These are phyloP conservation scores for Penicillium ochrochloron DNA, from an alignment of 495 filamentous ascomycete species.

Conservation along the genomic window DNA sequence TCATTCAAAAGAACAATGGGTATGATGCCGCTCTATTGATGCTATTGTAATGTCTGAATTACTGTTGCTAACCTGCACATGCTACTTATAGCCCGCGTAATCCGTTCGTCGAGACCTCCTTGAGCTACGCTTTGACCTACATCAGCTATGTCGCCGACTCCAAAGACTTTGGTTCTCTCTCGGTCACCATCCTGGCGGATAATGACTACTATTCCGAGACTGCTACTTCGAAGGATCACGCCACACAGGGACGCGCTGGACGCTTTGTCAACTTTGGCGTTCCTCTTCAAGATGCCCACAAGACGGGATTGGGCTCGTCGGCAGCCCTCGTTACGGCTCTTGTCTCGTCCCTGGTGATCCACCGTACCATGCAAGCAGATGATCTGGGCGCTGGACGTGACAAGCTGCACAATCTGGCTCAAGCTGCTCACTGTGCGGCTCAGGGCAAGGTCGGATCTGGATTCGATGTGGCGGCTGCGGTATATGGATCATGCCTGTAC, in stretches of 20 bases:
- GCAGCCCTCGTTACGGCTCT: constrained; percentile 94
- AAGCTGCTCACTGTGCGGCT: constrained; percentile 91
- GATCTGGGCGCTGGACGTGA: constrained; percentile 57
- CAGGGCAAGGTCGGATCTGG: constrained; percentile 96
- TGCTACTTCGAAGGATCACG: constrained; percentile 39
- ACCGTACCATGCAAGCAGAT: constrained; percentile 72
- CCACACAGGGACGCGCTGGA: constrained; percentile 27
- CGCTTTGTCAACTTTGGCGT: constrained; percentile 81
- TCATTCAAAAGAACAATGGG: constrained; percentile 75
- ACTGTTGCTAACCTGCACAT: constrained; percentile 4
- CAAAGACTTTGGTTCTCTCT: constrained; percentile 65
- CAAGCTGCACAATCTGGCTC: constrained; percentile 86
- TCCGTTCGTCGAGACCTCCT: constrained; percentile 86
- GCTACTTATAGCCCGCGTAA: constrained; percentile 56
- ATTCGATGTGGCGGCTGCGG: constrained; percentile 94
- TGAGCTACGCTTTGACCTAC: constrained; percentile 88
- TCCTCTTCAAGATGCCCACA: constrained; percentile 78
- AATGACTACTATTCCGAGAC: constrained; percentile 94
- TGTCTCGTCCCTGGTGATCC: constrained; percentile 74
- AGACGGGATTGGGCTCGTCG: constrained; percentile 95
- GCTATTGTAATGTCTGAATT: not conserved
- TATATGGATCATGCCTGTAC: constrained; percentile 90
- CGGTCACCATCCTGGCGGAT: constrained; percentile 89
- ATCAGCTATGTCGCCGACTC: constrained; percentile 58
- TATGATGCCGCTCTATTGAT: constrained; percentile 49